A percentile compares a stretch with the other conserved stretches of the same genome.
phyloP scores from a whole-genome alignment of 1,284 basidiomycete genomes.

The Malassezia slooffiae region DNA sequence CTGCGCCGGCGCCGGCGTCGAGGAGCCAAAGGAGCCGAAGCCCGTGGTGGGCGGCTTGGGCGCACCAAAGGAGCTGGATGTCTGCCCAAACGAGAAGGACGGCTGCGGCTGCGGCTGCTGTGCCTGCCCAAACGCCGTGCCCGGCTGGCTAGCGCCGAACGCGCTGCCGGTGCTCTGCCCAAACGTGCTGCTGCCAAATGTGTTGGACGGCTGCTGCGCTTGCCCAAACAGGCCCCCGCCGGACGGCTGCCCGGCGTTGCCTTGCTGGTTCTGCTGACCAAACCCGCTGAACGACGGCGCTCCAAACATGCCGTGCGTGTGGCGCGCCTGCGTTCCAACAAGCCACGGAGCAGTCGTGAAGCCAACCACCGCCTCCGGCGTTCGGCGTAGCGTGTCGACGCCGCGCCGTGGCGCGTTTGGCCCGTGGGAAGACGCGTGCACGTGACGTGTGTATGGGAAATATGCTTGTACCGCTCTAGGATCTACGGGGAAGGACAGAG shows the following conservation, averaged over 20 bases:
- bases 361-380: too few relatives aligned
- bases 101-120: constrained; percentile 25
- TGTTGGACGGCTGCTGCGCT: too few relatives aligned
- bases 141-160: constrained; percentile 10
- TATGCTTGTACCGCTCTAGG: too few relatives aligned
- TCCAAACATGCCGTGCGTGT: constrained; percentile 35
- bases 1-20: constrained; percentile 10
- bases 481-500: too few relatives aligned
- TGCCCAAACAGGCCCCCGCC: too few relatives aligned
- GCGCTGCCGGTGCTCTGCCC: constrained; percentile 7
- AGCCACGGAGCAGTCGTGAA: too few relatives aligned
- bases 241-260: constrained; percentile 11
- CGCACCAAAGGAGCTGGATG: constrained; percentile 25
- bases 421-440: too few relatives aligned
- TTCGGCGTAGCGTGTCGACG: too few relatives aligned
- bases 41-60: constrained; percentile 25
- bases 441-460: too few relatives aligned
- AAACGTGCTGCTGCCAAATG: constrained; percentile 3
- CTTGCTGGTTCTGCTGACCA: constrained; percentile 35
- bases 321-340: too few relatives aligned
- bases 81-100: constrained; percentile 22
- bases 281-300: constrained; percentile 32
- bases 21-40: constrained; percentile 31
- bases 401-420: too few relatives aligned
- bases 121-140: constrained; percentile 33